These are phyloP conservation scores for Curvularia verruculosa DNA, from an alignment of 2,329 filamentous ascomycete species.

Conservation along the genomic window DNA sequence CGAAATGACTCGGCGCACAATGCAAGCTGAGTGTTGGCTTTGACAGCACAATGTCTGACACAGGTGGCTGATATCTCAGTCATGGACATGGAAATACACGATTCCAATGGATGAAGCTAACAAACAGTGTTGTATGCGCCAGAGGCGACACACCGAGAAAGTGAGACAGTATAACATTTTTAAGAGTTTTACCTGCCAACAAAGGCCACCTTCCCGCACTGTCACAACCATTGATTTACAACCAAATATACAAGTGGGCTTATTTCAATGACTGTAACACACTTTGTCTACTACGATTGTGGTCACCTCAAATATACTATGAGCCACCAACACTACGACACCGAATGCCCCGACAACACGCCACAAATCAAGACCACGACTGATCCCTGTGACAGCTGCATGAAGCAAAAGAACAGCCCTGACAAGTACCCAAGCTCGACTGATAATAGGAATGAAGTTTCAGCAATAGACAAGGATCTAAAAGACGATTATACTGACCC, in stretches of 20 bases:
- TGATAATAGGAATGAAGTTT: neutral
- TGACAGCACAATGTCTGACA: neutral
- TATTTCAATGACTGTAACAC: neutral
- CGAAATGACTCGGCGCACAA: neutral
- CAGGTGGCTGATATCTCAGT: neutral
- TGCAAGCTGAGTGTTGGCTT: neutral
- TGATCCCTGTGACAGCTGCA: neutral
- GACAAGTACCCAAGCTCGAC: no score
- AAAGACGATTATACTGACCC: neutral
- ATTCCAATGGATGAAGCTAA: neutral
- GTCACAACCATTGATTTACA: neutral
- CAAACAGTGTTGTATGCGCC: neutral
- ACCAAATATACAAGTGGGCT: neutral
- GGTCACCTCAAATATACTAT: constrained; percentile 2
- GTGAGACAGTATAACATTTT: neutral
- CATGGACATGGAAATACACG: neutral
- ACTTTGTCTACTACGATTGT: constrained; percentile 6
- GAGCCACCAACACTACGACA: neutral
- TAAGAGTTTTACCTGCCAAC: neutral
- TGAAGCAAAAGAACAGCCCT: neutral
- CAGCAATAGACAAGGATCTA: neutral
- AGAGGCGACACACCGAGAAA: neutral
- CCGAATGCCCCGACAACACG: neutral
- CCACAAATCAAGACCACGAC: neutral
- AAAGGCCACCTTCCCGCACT: no score